These are phyloP conservation scores for Teunomyces aglyptinius DNA, from an alignment of 805 yeast species.

Conservation along the genomic window DNA sequence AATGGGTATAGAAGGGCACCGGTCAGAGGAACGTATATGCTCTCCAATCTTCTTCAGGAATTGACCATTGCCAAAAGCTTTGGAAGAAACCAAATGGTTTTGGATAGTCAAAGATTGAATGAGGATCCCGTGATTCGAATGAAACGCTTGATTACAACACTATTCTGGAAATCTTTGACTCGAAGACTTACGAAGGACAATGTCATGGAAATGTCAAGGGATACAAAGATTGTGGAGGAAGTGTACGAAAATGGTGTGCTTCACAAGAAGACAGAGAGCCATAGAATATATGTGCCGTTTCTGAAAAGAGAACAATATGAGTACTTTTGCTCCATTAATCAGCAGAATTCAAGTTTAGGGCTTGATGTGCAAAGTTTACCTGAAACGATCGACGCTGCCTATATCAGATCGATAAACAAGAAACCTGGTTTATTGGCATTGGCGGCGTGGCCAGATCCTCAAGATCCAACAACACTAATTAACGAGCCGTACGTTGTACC, in stretches of 20 bases:
- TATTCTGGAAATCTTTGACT: constrained; percentile 80
- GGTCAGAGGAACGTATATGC: constrained; percentile 85
- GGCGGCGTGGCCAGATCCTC: constrained; percentile 63
- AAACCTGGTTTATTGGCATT: constrained; percentile 85
- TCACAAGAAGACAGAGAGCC: constrained; percentile 49
- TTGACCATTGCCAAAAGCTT: constrained; percentile 79
- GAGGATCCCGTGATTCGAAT: constrained; percentile 86
- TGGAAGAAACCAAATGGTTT: constrained; percentile 72
- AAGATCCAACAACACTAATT: constrained; percentile 48
- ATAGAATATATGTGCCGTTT: constrained; percentile 76
- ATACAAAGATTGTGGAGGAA: constrained; percentile 68
- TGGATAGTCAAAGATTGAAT: constrained; percentile 79
- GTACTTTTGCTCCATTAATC: constrained; percentile 57
- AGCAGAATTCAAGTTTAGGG: constrained; percentile 50
- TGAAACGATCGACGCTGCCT: constrained; percentile 68
- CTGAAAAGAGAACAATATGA: constrained; percentile 69
- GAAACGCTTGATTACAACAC: constrained; percentile 66
- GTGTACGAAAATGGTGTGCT: constrained; percentile 26
- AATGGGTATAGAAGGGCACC: constrained; percentile 73
- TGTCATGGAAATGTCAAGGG: constrained; percentile 69
- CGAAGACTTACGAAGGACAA: constrained; percentile 63
- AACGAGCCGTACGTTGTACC: constrained; percentile 92
- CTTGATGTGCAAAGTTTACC: constrained; percentile 81
- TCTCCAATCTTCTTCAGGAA: constrained; percentile 84
- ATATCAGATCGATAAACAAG: constrained; percentile 69